A percentile compares a stretch with the other conserved stretches of the same genome.
phyloP scores from a whole-genome alignment of 2,329 filamentous ascomycete genomes.

The Ascocoryne sarcoides region DNA sequence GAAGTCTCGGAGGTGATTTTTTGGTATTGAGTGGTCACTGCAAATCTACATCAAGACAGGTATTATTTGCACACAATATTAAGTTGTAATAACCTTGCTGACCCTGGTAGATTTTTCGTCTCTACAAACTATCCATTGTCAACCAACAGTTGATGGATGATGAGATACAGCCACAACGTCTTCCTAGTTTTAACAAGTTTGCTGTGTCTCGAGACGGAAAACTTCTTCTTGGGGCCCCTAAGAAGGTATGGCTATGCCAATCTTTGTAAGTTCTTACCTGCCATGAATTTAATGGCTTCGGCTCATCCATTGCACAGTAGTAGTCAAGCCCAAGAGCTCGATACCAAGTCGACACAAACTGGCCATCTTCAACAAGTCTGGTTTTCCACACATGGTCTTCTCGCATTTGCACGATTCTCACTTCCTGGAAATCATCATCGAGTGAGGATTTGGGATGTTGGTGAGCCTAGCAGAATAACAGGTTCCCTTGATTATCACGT shows the following conservation, averaged over 20 bases:
- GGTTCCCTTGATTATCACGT: slow-evolving; percentile 1
- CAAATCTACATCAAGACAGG: neutral
- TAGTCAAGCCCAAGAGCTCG: neutral
- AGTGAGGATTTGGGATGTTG: slow-evolving; percentile 4
- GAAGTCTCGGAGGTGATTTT: slow-evolving; percentile 5
- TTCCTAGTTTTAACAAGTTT: slow-evolving; percentile 4
- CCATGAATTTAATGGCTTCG: neutral
- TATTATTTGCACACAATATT: no score
- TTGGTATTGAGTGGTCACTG: neutral
- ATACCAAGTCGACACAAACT: neutral
- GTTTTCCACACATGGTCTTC: slow-evolving; percentile 3
- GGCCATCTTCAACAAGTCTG: slow-evolving; percentile 4
- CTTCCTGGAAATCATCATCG: slow-evolving; percentile 1
- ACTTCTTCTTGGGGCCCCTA: slow-evolving; percentile 2
- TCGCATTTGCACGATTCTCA: slow-evolving; percentile 4
- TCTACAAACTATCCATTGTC: neutral
- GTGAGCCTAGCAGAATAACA: neutral
- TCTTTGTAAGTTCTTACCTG: neutral
- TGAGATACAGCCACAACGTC: neutral
- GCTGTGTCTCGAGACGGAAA: slow-evolving; percentile 2
- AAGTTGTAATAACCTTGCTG: no score
- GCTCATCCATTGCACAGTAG: neutral
- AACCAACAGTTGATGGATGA: neutral
- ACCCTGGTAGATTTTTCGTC: neutral
- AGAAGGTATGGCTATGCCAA: neutral